Conservation (phyloP, 1,284 basidiomycete species). For the Ceraceosorus bombacis region DNA sequence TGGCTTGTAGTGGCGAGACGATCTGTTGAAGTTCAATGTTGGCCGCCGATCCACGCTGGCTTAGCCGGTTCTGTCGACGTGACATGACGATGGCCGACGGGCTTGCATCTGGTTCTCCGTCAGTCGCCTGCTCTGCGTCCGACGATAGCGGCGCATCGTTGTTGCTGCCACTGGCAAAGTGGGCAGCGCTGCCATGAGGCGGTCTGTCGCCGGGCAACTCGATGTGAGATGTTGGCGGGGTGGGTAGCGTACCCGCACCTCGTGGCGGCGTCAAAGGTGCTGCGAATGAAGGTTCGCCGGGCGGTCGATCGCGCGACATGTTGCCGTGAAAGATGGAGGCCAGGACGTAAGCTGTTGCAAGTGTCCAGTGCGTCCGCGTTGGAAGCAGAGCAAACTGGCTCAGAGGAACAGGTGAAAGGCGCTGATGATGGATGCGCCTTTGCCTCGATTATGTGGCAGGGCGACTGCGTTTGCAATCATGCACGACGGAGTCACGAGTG, state of each 20-base stretch:
- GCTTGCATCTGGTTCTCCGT: not conserved
- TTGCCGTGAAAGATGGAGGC: too few species aligned
- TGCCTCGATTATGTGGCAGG: too few species aligned
- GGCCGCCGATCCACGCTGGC: not conserved
- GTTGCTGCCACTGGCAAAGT: not conserved
- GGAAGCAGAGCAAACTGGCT: too few species aligned
- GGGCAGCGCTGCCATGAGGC: constrained; percentile 8
- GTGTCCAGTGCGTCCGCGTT: too few species aligned
- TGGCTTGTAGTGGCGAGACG: too few species aligned
- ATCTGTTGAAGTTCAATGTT: not conserved
- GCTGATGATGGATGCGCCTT: too few species aligned
- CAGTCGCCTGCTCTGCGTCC: not conserved
- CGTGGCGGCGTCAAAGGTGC: constrained; percentile 12
- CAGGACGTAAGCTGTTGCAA: too few species aligned
- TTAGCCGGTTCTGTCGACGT: not conserved
- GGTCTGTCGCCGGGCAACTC: constrained; percentile 20
- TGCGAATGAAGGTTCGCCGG: too few species aligned
- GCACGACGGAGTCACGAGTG: too few species aligned
- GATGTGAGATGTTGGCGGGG: constrained; percentile 33
- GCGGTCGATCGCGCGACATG: too few species aligned
- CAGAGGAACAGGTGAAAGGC: too few species aligned
- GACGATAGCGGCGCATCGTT: not conserved
- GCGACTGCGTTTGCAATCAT: too few species aligned
- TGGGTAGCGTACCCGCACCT: constrained; percentile 18
- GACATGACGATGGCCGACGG: not conserved